phyloP scores from a whole-genome alignment of 163 green algal genomes.

The Coccomyxa subellipsoidea region DNA sequence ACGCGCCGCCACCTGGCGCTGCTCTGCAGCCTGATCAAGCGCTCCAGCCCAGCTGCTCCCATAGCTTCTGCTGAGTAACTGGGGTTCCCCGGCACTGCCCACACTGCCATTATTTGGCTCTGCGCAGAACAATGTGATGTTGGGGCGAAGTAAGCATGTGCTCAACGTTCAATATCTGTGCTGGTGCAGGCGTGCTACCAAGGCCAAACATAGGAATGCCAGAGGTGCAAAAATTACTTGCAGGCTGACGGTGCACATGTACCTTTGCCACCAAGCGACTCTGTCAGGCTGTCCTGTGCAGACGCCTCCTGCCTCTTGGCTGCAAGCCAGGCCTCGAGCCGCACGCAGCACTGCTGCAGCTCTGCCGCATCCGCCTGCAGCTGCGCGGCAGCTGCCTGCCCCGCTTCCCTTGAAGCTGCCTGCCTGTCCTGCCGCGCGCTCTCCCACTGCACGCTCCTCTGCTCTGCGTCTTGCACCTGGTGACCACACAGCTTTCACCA shows the following conservation, averaged over 20 bases:
- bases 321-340: background rate
- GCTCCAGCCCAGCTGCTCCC: background rate
- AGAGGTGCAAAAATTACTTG: background rate
- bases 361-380: background rate
- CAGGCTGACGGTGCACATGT: background rate
- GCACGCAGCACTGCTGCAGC: background rate
- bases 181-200: no score
- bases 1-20: background rate
- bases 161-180: no score
- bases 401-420: background rate
- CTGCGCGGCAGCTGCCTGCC: background rate
- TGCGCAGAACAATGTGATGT: background rate
- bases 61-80: no score
- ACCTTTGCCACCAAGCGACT: background rate
- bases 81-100: no score
- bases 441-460: background rate
- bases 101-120: background rate
- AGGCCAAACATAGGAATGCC: background rate
- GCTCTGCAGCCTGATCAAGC: background rate
- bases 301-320: background rate
- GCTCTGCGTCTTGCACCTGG: background rate
- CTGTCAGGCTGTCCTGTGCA: background rate
- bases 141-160: no score
- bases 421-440: background rate
- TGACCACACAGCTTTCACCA: no score